Evolutionary conservation across 305 asterid genomes (phyloP), one percentile per base, ranked within the genome.

Genomic region (Caryopteris hybrid): DNA sequence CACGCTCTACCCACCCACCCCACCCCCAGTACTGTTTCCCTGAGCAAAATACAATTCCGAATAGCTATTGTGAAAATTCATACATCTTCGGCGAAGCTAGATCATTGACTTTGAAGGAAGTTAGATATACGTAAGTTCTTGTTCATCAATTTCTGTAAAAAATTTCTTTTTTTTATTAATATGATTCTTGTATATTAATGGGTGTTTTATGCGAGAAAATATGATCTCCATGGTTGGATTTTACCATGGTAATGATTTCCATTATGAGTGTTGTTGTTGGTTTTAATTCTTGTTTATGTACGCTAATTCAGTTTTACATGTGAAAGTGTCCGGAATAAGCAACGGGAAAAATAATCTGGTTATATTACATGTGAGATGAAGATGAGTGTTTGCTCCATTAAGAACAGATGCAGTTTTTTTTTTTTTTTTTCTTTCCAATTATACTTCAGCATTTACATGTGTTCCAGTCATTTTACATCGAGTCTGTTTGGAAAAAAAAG

Each of bases 1-100:
- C 84, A 76, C 87, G 86, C 84, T 71, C 34, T 57, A n/a, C n/a
- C 66, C 6, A 1, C 23, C 21, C 43, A 4, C 42, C 17, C 38
- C 3, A 36, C 39, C 13, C 27, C 25, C 20, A 2, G 16, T 14
- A 10, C 22, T 22, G 39, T 46, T 13, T 45, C 38, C 68, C 5
- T 25, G 54, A 29, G 31, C 25, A 46, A 10, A 62, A 2, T 48
- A 29, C 33, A 22, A 8, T 14, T 55, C 23, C 31, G 27, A 14
- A 62, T 12, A 18, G 12, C 41, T 9, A 33, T 25, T 34, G 43
- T 52, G 13, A 56, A 41, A 13, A 48, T 66, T 56, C 62, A 8
- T 27, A 12, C 71, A 33, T 61, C 53, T 47, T 58, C 48, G 6
- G 5, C 53, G 9, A 51, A 43, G 13, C 18, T 45, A 25, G 18